Conservation (phyloP, 495 filamentous ascomycete species). For the Penicillium cataractarum region DNA sequence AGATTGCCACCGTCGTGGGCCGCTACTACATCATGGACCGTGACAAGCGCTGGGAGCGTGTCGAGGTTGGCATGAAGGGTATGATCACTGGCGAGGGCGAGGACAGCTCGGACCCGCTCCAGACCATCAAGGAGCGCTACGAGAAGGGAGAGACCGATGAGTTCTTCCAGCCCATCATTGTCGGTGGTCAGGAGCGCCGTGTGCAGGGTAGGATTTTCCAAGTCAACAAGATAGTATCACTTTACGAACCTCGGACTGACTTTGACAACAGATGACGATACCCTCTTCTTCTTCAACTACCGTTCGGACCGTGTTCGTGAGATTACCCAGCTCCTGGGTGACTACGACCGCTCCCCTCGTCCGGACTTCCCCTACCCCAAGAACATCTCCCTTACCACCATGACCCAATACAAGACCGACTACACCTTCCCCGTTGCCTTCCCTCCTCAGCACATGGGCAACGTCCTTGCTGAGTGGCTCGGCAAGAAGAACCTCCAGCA, state of each 20-base stretch:
- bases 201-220: conserved; percentile 67
- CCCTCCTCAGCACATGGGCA: conserved; percentile 91
- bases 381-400: conserved; percentile 87
- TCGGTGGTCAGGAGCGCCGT: conserved; percentile 80
- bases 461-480: conserved; percentile 95
- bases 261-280: conserved; percentile 71
- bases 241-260: conserved; percentile 15
- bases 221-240: background rate
- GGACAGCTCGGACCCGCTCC: conserved; percentile 77
- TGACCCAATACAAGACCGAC: conserved; percentile 98
- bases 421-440: conserved; percentile 94
- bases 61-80: conserved; percentile 87
- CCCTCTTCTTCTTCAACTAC: conserved; percentile 99
- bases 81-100: conserved; percentile 85
- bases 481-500: conserved; percentile 85
- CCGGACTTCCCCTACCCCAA: conserved; percentile 96
- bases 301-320: conserved; percentile 97
- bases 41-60: conserved; percentile 97
- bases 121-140: conserved; percentile 86
- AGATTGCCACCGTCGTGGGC: conserved; percentile 92
- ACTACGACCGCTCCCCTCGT: conserved; percentile 83
- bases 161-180: conserved; percentile 97
- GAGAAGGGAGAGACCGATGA: conserved; percentile 88
- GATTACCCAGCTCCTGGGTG: conserved; percentile 91
- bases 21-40: conserved; percentile 99